Base-by-base conservation (phyloP, 148 eudicot species). In the Amaranthus cruentus region DNA sequence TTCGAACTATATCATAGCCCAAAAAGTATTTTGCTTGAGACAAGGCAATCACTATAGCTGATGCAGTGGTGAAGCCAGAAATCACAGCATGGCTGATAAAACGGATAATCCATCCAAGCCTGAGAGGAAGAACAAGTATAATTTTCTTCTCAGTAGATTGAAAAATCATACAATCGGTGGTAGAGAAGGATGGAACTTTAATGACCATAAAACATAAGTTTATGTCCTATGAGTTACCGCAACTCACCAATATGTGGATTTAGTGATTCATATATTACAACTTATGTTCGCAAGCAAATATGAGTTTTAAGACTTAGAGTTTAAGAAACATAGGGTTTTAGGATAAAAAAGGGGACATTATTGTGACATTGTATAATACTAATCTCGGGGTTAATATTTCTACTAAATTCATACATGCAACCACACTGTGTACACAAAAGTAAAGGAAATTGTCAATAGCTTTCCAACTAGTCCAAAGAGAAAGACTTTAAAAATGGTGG, bases 21-120 rank as follows among this genome's bases (percentile, higher is more conserved):
- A 96, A 64, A 82, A 96, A 96, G 80, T 96, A 90, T 80, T 96
- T 96, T 55, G 91, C 91, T 86, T 96, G 99, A 82, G 99, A 92
- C 83, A 96, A 78, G 73, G 86, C 99, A 76, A 95, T 96, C 66
- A 89, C 96, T 84, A 92, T 81, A 73, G 99, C 99, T 73, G 99
- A 92, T 68, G 99, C 91, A 47, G 97, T 92, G 64, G 99, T 96
- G 80, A 96, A 92, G 81, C 99, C 99, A 80, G 99, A 96, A 80
- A 96, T 96, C 74, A 96, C 97, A 73, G 99, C 91, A 79, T 90
- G 99, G 81, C 97, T 96, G 80, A 96, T 96, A 86, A 96, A 96
- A 55, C 99, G 97, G 62, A 96, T 82, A 59, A 92, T 82, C 99
- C 99, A 96, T 72, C 99, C 99, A 68, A 96, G 96, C 88, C 99